Evolutionary conservation across 1,139 yeast species (phyloP), one percentile per base, ranked within the genome.

Genomic region (Taphrina flavorubra): DNA sequence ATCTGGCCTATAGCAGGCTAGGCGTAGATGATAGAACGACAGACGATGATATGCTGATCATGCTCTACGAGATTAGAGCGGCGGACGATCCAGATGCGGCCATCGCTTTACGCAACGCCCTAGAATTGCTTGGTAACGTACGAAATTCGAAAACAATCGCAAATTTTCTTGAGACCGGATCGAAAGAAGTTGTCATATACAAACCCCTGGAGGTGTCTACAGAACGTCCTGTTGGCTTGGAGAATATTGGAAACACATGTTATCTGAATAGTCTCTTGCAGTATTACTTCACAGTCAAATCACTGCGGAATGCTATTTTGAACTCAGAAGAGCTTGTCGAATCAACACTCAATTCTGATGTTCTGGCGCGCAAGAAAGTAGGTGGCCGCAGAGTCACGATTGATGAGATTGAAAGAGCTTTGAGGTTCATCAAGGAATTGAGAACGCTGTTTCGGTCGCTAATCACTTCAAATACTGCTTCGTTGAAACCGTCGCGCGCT

Each of bases 231-330:
- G 84, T 90, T 51, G 99, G 99, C 0, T 82, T 94, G 72, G 84
- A 85, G 70, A 94, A 94, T 77, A 81, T 92, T 76, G 99, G 99
- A 36, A 94, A 95, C 76, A 94, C 99, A 1, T 94, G 99, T 78
- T 94, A 94, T 46, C 56, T 70, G 61, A 94, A 94, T 78, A 87
- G 97, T 0, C 81, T 94, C 66, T 80, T 94, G 44, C 99, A 94
- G 76, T 94, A 88, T 75, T 92, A 91, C 76, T 94, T 91, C 78
- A 89, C 92, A 11, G 86, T 94, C 65, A 85, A 86, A 68, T 97
- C 97, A 0, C 80, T 94, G 60, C 82, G 98, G 70, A 86, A 88
- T 0, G 83, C 85, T 71, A 83, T 91, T 18, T 75, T 89, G 66
- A 75, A 80, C 0, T 91, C 88, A 72, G 82, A 82, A 60, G 76